phyloP scores from a whole-genome alignment of 768 basidiomycete species.

The Terana coerulea region DNA sequence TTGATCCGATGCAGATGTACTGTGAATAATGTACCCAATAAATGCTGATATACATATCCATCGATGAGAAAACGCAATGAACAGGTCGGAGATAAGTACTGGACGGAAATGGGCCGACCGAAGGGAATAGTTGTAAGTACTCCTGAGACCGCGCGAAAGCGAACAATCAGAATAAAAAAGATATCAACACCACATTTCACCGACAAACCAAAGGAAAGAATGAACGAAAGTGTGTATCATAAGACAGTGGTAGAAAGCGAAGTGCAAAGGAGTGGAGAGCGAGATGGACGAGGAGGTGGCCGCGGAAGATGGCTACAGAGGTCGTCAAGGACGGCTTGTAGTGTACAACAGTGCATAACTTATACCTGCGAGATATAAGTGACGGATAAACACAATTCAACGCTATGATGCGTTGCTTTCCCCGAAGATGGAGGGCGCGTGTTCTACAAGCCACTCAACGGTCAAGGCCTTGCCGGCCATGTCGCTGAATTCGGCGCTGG shows the following conservation, averaged over 20 bases:
- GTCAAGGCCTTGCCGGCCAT: constrained; percentile 96
- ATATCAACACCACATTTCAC: neutral
- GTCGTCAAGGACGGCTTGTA: neutral
- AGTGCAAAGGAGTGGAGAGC: neutral
- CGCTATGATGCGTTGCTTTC: constrained; percentile 7
- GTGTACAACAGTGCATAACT: neutral
- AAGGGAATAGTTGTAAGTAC: constrained; percentile 3
- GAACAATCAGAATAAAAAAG: neutral
- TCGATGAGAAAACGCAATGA: neutral
- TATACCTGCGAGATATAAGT: constrained; percentile 1
- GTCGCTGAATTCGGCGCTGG: constrained; percentile 88
- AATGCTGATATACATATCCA: constrained; percentile 11
- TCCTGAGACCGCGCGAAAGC: neutral
- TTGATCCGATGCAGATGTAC: constrained; percentile 10
- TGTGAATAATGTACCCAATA: constrained; percentile 9
- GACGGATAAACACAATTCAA: neutral
- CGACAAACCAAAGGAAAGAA: neutral
- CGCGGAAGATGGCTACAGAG: neutral
- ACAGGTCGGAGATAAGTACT: neutral
- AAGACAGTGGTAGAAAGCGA: neutral
- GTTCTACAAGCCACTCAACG: constrained; percentile 93
- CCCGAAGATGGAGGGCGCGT: constrained; percentile 58
- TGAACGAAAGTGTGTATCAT: neutral
- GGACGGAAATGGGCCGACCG: neutral
- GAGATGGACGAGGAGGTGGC: neutral